These are phyloP conservation scores for Calonectria crousiana DNA, from an alignment of 2,329 filamentous ascomycete species.

Conservation along the genomic window DNA sequence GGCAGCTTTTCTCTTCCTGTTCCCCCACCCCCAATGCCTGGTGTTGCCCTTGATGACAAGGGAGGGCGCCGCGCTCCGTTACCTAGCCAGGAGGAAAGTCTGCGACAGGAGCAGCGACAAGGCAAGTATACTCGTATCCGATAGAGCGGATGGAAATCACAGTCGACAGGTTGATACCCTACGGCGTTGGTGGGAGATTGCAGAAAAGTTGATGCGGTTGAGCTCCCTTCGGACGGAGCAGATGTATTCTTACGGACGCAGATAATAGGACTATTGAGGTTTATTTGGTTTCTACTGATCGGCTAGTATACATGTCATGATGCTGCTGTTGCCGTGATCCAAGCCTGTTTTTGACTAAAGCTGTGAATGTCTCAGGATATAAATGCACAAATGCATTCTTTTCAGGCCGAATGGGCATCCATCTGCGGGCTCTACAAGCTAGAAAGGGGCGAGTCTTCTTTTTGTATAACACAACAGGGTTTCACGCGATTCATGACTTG, in stretches of 20 bases:
- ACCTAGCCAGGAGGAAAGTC: constrained; percentile 86
- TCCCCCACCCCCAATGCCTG: constrained; percentile 55
- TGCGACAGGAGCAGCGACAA: constrained; percentile 80
- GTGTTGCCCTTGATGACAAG: constrained; percentile 45
- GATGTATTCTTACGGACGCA: not conserved
- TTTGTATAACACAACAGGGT: constrained; percentile 4
- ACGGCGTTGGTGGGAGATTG: constrained; percentile 40
- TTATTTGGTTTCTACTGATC: not conserved
- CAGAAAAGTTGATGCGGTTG: constrained; percentile 21
- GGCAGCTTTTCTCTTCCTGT: constrained; percentile 50
- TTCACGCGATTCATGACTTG: constrained; percentile 46
- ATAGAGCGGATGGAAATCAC: constrained; percentile 44
- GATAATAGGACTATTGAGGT: constrained; percentile 9
- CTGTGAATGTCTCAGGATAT: not conserved
- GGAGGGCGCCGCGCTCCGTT: constrained; percentile 73
- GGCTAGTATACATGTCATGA: constrained; percentile 16
- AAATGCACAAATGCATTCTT: not conserved
- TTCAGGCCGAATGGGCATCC: not conserved
- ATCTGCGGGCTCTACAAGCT: not conserved
- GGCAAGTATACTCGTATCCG: constrained; percentile 70
- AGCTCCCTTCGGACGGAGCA: constrained; percentile 8
- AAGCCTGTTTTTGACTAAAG: not conserved
- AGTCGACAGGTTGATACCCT: constrained; percentile 36
- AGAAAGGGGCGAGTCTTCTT: not conserved
- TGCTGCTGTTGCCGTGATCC: not conserved